Base-by-base conservation (phyloP, 2,329 filamentous ascomycete species). In the Ophiostoma piceae region DNA sequence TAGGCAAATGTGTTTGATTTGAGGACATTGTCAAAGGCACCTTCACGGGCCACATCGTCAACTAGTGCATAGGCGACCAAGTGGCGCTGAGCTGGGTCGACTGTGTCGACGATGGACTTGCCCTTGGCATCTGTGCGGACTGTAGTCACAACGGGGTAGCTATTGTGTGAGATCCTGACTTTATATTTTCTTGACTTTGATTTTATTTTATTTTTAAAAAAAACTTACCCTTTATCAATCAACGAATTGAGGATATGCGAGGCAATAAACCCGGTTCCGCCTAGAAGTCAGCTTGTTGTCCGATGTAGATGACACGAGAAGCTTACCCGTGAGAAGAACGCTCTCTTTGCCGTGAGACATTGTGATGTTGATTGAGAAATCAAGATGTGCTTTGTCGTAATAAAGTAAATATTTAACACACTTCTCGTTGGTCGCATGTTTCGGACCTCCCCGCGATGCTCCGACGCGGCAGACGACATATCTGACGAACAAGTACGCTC, bases 21-120 rank as follows among this genome's bases (percentile, higher is more conserved):
- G n/a, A 84, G 76, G 9, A 78, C 79, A 75, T 85, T 79, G 70
- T 90, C 85, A 74, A 95, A 96, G 32, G 90, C 91, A 22, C 85
- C 85, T 29, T 87, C 84, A 72, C 87, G 76, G 0, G 89, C 88
- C 73, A 96, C 88, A 73, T 96, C 90, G 67, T 87, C 83, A 14
- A 96, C 90, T 71, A 94, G 85, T 47, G 76, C 79, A 68, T 80
- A 82, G 1, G 79, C 78, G 1, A 83, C 70, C 1, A 57, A 79
- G 4, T 74, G 66, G 70, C 85, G 84, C 1, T 84, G 80, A 8
- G 80, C 78, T 37, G 78, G 74, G 0, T 78, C 76, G 39, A 84
- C 76, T 0, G 81, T 81, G 2, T 79, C 73, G 41, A 80, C 72
- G 67, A 85, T 81, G 1, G 78, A 77, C 2, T 79, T 72, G 1